Percentiles rank a stretch among this genome's conserved stretches.
These are phyloP conservation scores for Aspergillus leporis DNA, from an alignment of 495 filamentous ascomycete species.

Conservation along the genomic window DNA sequence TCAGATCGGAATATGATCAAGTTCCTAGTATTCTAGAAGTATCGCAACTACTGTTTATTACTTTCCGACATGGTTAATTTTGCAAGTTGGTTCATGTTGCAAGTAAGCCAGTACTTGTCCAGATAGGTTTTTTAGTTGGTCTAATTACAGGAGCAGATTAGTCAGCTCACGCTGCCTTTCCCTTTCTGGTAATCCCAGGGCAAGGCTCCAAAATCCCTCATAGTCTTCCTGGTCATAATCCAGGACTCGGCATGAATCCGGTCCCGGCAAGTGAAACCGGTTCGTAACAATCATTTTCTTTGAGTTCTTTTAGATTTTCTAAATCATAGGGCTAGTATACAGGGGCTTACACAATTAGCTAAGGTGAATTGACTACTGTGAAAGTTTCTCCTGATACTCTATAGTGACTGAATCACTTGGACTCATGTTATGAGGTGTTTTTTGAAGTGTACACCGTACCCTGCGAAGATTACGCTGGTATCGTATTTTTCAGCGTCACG, in stretches of 20 bases:
- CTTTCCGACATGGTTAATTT: neutral
- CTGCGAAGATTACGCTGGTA: neutral
- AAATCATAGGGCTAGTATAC: neutral
- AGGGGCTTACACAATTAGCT: neutral
- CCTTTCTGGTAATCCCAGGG: neutral
- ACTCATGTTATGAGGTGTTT: neutral
- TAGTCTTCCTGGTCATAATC: slow-evolving; percentile 4
- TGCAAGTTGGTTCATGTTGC: neutral
- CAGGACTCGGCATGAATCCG: slow-evolving; percentile 3
- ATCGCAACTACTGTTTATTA: neutral
- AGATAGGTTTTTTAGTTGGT: neutral
- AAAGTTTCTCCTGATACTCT: neutral
- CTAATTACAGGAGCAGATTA: neutral
- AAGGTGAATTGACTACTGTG: neutral
- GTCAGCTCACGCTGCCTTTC: slow-evolving; percentile 1
- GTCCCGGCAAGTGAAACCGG: slow-evolving; percentile 7
- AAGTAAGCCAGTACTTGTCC: neutral
- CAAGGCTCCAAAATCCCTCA: slow-evolving; percentile 12
- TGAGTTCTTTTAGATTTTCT: neutral
- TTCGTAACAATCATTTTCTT: neutral
- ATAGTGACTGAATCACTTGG: neutral
- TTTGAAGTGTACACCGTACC: neutral
- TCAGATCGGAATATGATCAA: neutral
- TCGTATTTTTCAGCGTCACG: slow-evolving; percentile 18
- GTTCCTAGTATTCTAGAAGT: neutral